Evolutionary conservation across 1,284 basidiomycete genomes (phyloP), one percentile per base, ranked within the genome.

Genomic region (Moniliophthora roreri): DNA sequence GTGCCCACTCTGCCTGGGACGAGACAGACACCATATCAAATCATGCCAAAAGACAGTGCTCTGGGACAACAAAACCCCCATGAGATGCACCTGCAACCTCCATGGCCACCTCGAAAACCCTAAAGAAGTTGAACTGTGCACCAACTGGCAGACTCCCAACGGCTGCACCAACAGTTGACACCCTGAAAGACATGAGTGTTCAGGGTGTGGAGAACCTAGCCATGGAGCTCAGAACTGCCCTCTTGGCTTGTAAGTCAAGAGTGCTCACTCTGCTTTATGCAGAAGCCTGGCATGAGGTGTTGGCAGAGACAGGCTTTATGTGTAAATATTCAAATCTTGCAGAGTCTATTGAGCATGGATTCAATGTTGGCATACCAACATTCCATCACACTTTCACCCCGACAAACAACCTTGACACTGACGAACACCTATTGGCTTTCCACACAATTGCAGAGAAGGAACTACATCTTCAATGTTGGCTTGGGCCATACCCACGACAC

Each of bases 1-100:
- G 36, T 67, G 64, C 50, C 59, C 60, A 50, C 51, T 65, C 16
- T 68, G 66, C 54, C 60, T 69, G 35, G 53, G 61, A 10, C 47
- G 53, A 1, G 57, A 63, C 54, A 10, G 13, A 10, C 59, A 62
- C 55, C 48, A 57, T 11, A 47, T 66, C 32, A 24, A 20, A 13
- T 42, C 39, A 9, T 65, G 65, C 3, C 38, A 52, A 0, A 16
- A 37, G 9, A 57, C 18, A 8, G 34, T 60, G 20, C n/a, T n/a
- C n/a, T 64, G 60, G 59, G 51, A 58, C 55, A 51, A 59, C n/a
- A n/a, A n/a, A n/a, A n/a, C n/a, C n/a, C n/a, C n/a, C n/a, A n/a
- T n/a, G n/a, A n/a, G n/a, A n/a, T n/a, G n/a, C n/a, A n/a, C n/a
- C n/a, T n/a, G n/a, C n/a, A n/a, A n/a, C n/a, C n/a, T n/a, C n/a